Evolutionary conservation across 2,329 filamentous ascomycete species (phyloP), one percentile per base, ranked within the genome.

Genomic region (Laburnicola sp.): DNA sequence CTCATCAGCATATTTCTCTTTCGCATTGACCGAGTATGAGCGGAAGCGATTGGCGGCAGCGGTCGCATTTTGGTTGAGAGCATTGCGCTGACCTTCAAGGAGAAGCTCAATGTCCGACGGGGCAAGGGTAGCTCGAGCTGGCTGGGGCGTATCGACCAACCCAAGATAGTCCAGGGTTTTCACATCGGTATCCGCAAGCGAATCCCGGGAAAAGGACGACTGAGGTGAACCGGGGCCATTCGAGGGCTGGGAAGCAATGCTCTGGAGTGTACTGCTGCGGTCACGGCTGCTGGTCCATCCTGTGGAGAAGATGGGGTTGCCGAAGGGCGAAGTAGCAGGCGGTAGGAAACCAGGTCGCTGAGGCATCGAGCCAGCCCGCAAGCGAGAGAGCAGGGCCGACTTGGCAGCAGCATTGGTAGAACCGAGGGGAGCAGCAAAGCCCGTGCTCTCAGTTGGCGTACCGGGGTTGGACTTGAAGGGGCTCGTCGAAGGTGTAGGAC

Each of bases 1-100:
- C 45, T 95, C 92, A 63, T 95, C 91, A 2, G 89, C 92, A 65
- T 97, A 97, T 72, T 94, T 95, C 71, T 97, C 93, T 74, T 96
- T 97, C 49, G 96, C 95, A 74, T 99, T 99, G 59, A 99, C 94
- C 0, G 94, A 99, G 73, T 97, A 97, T 1, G 94, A 99, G 40
- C 94, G 86, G 79, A 97, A 96, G 45, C 94, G 86, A 71, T 89
- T 97, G 38, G 87, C 82, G 37, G 71, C 88, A 69, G 84, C 88
- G 58, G 86, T 87, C 59, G 90, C 82, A 65, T 88, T 71, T 38
- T 68, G 69, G 53, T 60, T 68, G 49, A 67, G 88, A 38, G 87
- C 86, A 51, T 79, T 69, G 48, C 80, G 75, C 50, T 82, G 79
- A 48, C 80, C 79, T 49, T 80, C 78, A 34, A 76, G 64, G 4